These are phyloP conservation scores for Annona cherimola DNA, from an alignment of 164 flowering plant genomes.

Conservation along the genomic window DNA sequence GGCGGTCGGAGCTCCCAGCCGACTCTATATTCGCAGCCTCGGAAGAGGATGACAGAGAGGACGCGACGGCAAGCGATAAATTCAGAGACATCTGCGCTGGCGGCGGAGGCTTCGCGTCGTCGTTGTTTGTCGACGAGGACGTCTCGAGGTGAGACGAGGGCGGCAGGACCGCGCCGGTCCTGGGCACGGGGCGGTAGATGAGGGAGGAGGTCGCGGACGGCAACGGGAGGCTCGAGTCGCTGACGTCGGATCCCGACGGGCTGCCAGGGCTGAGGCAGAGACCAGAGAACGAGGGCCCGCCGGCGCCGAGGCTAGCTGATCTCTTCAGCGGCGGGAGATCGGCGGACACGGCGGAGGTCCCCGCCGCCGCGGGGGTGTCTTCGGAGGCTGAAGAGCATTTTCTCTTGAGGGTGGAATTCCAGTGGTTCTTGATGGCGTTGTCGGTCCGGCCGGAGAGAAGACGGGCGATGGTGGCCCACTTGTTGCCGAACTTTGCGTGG, in stretches of 20 bases:
- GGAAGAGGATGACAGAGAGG: constrained; percentile 17
- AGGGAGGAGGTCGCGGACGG: background rate
- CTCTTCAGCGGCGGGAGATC: constrained; percentile 39
- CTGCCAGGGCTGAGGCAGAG: constrained; percentile 43
- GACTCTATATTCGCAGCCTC: constrained; percentile 24
- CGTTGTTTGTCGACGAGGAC: background rate
- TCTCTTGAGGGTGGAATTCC: constrained; percentile 82
- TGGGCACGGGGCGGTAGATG: constrained; percentile 15
- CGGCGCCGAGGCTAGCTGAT: constrained; percentile 42
- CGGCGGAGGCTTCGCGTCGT: background rate
- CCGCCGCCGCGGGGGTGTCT: background rate
- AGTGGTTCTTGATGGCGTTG: constrained; percentile 87
- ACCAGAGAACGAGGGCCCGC: constrained; percentile 21
- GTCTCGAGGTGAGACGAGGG: constrained; percentile 10
- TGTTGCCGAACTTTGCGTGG: constrained; percentile 72
- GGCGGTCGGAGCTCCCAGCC: constrained; percentile 7
- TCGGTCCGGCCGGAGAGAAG: constrained; percentile 75
- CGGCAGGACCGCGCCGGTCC: constrained; percentile 4
- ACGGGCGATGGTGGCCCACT: constrained; percentile 88
- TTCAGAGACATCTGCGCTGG: constrained; percentile 47
- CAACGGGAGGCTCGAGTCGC: constrained; percentile 47
- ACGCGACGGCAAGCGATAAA: constrained; percentile 55
- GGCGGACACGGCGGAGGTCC: background rate
- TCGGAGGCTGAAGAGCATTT: constrained; percentile 39
- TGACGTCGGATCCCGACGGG: constrained; percentile 65